Base-by-base conservation (phyloP, 1,284 basidiomycete species). In the Gastroboletus turbinatus region DNA sequence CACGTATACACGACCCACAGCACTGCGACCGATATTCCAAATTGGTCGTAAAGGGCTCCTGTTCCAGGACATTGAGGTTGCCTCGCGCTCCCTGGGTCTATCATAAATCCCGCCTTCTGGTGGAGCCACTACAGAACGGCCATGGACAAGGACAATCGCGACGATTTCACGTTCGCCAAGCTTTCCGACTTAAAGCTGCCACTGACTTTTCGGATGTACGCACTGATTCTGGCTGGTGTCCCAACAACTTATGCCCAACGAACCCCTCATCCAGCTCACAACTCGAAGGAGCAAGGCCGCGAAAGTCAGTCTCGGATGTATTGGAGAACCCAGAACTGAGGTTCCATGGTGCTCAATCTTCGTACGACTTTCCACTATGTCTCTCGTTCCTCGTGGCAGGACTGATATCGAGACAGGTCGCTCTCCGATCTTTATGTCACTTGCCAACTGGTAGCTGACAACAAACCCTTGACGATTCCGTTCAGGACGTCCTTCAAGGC, bases 371-470 rank as follows among this genome's bases (percentile, higher is more conserved):
- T 49, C 48, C 19, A 21, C 48, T 36, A 14, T 51, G 3, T 30
- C 58, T 38, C 46, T 49, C 48, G 17, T 38, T 27, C 16, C 21
- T 32, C 33, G 38, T 4, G 11, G 42, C 35, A 40, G 19, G 35
- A 67, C 65, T 71, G 65, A 75, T 49, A 61, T 60, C 55, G 59
- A 64, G 58, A 62, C 71, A 62, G 89, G 58, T 84, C 82, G 6
- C 82, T 90, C 62, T 92, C 94, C 65, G 96, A 98, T 74, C 82
- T 98, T 56, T 96, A 94, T 72, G 89, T 98, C 47, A 92, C 90
- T 13, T 91, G 92, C 65, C 92, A 96, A 67, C 84, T 99, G 14
- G 84, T 92, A 60, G 90, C 94, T 6, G 93, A 96, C 71, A 96
- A 96, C 73, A 95, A 96, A 69, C 92, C 93, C 0, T 77, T 96